Evolutionary conservation across 768 basidiomycete species (phyloP).

Genomic region (Leccinum longicurvipes): DNA sequence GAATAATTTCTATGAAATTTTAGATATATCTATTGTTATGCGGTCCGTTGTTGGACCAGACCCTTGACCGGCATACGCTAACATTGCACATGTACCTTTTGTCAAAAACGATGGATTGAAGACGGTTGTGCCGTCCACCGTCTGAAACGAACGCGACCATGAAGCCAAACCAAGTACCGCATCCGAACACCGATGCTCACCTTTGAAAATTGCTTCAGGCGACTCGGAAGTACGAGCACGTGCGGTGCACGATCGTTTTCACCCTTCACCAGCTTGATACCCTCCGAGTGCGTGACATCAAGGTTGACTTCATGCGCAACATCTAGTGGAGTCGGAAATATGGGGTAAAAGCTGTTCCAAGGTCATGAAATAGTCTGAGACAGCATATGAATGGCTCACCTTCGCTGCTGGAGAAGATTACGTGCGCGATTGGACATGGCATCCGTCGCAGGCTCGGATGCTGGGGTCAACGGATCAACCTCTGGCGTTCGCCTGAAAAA

Average conservation of each 20-base stretch:
- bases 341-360: conserved; percentile 78
- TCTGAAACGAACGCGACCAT: conserved; percentile 38
- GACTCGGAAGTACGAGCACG: conserved; percentile 83
- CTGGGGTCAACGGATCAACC: conserved; percentile 43
- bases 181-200: conserved; percentile 37
- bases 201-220: conserved; percentile 87
- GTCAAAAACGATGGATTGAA: conserved; percentile 82
- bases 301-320: conserved; percentile 81
- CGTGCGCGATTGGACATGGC: conserved; percentile 75
- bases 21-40: conserved; percentile 26
- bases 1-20: conserved; percentile 18
- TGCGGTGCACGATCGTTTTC: conserved; percentile 61
- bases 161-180: background rate
- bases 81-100: conserved; percentile 53
- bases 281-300: conserved; percentile 74
- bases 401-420: conserved; percentile 83
- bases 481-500: conserved; percentile 66
- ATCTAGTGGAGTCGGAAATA: conserved; percentile 83
- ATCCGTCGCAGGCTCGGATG: conserved; percentile 56
- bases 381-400: conserved; percentile 40
- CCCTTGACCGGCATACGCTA: conserved; percentile 34
- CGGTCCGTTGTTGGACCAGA: conserved; percentile 28
- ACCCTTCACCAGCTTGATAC: conserved; percentile 36
- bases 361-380: background rate
- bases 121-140: conserved; percentile 71